A percentile compares a stretch with the other conserved stretches of the same genome.
Evolutionary conservation across 1,139 yeast genomes (phyloP).

Genomic region (Saccharomycopsis hybrid): DNA sequence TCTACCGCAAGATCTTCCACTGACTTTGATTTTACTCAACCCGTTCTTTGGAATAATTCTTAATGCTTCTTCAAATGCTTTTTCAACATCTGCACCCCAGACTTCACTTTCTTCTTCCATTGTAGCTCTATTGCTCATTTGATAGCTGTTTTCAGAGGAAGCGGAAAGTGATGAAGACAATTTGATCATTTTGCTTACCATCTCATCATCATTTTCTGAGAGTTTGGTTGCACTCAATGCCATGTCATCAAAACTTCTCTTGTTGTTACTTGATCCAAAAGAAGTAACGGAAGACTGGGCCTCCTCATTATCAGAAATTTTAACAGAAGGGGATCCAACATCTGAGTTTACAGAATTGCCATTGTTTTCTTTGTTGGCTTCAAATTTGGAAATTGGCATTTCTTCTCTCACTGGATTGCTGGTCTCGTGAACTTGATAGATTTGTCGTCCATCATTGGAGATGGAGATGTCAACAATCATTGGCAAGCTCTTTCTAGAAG

Average conservation of each 20-base stretch:
- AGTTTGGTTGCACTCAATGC: not conserved
- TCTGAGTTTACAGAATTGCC: no score
- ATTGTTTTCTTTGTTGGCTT: constrained; percentile 1
- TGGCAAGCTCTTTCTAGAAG: not conserved
- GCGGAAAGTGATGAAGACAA: not conserved
- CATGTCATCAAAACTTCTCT: not conserved
- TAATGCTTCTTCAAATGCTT: constrained; percentile 82
- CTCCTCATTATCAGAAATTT: not conserved
- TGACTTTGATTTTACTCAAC: constrained; percentile 73
- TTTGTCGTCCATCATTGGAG: constrained; percentile 45
- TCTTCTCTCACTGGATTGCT: constrained; percentile 12
- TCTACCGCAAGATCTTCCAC: constrained; percentile 84
- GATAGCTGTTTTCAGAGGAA: not conserved
- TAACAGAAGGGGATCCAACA: not conserved
- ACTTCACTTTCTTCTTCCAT: constrained; percentile 35
- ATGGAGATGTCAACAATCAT: constrained; percentile 54
- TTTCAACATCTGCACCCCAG: constrained; percentile 80
- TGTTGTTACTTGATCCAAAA: not conserved
- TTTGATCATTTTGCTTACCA: not conserved
- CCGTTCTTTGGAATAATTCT: constrained; percentile 83
- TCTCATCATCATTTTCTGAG: constrained; percentile 1
- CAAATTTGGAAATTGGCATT: not conserved
- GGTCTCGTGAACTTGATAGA: constrained; percentile 46
- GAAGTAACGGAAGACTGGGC: not conserved
- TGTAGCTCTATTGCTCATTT: no score